Evolutionary conservation across 2,329 filamentous ascomycete genomes (phyloP), one percentile per base, ranked within the genome.

Genomic region (Zasmidium cellare): DNA sequence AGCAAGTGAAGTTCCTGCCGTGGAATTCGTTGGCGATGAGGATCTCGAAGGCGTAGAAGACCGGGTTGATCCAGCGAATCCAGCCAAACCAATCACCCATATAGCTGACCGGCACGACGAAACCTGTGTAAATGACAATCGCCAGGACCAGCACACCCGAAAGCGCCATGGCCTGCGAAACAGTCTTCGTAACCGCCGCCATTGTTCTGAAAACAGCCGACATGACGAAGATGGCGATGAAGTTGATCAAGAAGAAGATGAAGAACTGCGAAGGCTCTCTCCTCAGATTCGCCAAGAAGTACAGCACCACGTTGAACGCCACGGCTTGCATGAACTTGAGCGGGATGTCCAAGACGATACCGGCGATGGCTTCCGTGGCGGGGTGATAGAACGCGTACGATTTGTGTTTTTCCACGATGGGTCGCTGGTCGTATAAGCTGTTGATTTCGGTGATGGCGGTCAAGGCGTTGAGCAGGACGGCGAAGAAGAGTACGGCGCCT

Each of bases 401-500:
- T 19, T 73, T 72, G 50, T 80, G 78, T 58, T 79, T 80, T 60
- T 78, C 76, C 9, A 80, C 74, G 46, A 81, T 79, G 1, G 78
- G 77, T 1, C 79, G 71, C 57, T 79, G 77, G 3, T 72, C 71
- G 59, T 79, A 80, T 6, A 80, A 68, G 1, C 88, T 91, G 46
- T 93, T 77, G 71, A 96, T 93, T 64, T 88, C 85, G 1, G 79
- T 76, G 52, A 87, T 82, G 9, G 83, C 80, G 0, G 77, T 80
- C 18, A 87, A 71, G 1, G 84, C 84, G 61, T 85, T 87, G 63
- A 87, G 76, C 2, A 87, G 72, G 22, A 87, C 72, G 1, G 84
- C 83, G 61, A 87, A 79, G 74, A 88, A 88, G 9, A 87, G 71
- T 2, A 83, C 77, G 0, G 82, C 80, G 9, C 83, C 84, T 50